These are phyloP conservation scores for Penicillium antarcticum DNA, from an alignment of 495 filamentous ascomycete genomes.

Conservation along the genomic window DNA sequence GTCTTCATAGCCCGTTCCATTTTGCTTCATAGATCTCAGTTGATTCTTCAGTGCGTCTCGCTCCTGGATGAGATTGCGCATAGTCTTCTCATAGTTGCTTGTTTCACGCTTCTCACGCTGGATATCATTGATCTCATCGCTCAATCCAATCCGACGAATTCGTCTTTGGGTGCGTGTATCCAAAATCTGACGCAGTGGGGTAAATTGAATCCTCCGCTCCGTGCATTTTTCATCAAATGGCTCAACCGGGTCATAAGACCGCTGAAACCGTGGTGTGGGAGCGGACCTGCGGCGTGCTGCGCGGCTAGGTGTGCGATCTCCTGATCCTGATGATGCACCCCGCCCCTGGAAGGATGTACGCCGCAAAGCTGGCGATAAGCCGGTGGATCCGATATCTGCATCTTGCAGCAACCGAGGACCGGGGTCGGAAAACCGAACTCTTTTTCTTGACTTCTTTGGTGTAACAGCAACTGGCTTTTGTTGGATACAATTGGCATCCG, in stretches of 20 bases:
- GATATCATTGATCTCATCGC: slow-evolving; percentile 70
- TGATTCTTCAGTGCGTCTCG: slow-evolving; percentile 50
- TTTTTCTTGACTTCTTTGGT: slow-evolving; percentile 49
- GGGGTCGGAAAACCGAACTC: slow-evolving; percentile 71
- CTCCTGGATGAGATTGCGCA: slow-evolving; percentile 38
- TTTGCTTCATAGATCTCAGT: slow-evolving; percentile 39
- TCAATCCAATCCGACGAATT: slow-evolving; percentile 66
- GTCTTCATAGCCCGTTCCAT: slow-evolving; percentile 24
- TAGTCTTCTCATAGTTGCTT: slow-evolving; percentile 47
- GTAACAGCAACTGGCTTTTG: slow-evolving; percentile 12
- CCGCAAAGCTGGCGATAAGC: slow-evolving; percentile 64
- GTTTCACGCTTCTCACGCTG: slow-evolving; percentile 51
- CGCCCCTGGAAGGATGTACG: slow-evolving; percentile 49
- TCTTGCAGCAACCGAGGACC: slow-evolving; percentile 43
- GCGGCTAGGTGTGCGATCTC: slow-evolving; percentile 38
- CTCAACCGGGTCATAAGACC: slow-evolving; percentile 26
- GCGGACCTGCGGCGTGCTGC: slow-evolving; percentile 37
- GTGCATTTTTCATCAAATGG: slow-evolving; percentile 21
- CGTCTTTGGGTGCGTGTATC: slow-evolving; percentile 70
- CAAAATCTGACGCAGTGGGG: slow-evolving; percentile 65
- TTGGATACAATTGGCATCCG: background rate
- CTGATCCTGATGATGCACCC: slow-evolving; percentile 5
- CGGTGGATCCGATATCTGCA: slow-evolving; percentile 46
- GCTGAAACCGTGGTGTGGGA: slow-evolving; percentile 23
- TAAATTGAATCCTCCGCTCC: slow-evolving; percentile 54